Evolutionary conservation across 352 stramenopile genomes (phyloP).

Genomic region (Phytophthora kernoviae): DNA sequence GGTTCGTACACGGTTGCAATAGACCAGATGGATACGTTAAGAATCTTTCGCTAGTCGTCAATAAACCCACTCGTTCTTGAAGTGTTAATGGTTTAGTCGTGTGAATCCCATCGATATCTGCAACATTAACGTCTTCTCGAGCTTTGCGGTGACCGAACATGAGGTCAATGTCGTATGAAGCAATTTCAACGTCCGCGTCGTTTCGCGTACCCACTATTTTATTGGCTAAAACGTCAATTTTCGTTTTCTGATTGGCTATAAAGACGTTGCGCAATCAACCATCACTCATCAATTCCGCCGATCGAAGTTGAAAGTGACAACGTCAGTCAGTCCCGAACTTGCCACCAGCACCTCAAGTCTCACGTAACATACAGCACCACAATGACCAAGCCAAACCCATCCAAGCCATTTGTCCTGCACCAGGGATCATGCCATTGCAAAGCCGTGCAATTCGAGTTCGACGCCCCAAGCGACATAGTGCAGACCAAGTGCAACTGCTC

Average conservation of each 20-base stretch:
- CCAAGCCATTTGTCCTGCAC: constrained; percentile 5
- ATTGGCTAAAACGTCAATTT: constrained; percentile 11
- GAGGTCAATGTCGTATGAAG: background rate
- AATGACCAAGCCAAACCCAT: background rate
- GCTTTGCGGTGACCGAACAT: constrained; percentile 24
- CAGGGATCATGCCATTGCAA: constrained; percentile 69
- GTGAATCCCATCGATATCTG: background rate
- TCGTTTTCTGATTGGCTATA: background rate
- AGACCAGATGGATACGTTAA: constrained; percentile 25
- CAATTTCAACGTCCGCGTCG: constrained; percentile 14
- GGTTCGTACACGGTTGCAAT: constrained; percentile 42
- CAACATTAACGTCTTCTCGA: constrained; percentile 1
- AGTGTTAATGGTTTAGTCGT: constrained; percentile 12
- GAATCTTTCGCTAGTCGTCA: constrained; percentile 14
- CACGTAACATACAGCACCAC: background rate
- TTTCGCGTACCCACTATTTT: constrained; percentile 7
- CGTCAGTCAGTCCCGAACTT: constrained; percentile 4
- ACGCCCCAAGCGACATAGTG: constrained; percentile 57
- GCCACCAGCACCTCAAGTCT: background rate
- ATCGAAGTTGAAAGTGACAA: constrained; percentile 4
- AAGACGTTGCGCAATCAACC: constrained; percentile 3
- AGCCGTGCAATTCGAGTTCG: constrained; percentile 72
- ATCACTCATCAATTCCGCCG: constrained; percentile 18
- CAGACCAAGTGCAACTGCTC: constrained; percentile 85
- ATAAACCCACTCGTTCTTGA: constrained; percentile 21